Base-by-base conservation (phyloP, 148 eudicot species). In the Arctostaphylos glauca region DNA sequence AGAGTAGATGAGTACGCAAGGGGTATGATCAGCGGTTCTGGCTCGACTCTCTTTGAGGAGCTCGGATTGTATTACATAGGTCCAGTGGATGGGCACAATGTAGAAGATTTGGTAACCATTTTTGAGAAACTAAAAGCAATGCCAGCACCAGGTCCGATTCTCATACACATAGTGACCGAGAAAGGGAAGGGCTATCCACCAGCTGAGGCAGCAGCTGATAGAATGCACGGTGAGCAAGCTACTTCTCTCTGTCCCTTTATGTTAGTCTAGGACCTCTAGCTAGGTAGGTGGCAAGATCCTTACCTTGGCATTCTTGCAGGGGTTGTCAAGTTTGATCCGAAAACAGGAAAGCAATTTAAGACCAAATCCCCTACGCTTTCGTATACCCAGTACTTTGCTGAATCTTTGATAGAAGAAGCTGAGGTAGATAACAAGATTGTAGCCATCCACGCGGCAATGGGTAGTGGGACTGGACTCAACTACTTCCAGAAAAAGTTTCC, bases 181-280 rank as follows among this genome's bases (percentile, higher is more conserved):
- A 93, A 93, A 76, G 97, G 97, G 16, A 93, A 93, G 82, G 97
- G 97, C 2, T 93, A 93, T 81, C 91, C 92, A 15, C 94, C 94
- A 13, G 97, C 97, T 9, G 97, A 93, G 79, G 89, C 82, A 19
- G 94, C 97, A 21, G 79, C 88, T 78, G 97, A 93, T 81, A 92
- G 87, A 86, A 92, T 93, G 97, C 97, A 93, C n/a, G 97, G 97
- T 93, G 47, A 88, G 85, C 21, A 21, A 58, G 6, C 38, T 31
- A 31, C 38, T 31, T 31, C 38, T 31, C 38, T 31, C 38, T 31
- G 38, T 31, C 38, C 38, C 38, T 31, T 31, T 31, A 0, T 31
- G 38, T 31, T 31, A 31, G 38, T 31, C 38, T 31, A 31, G 38
- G 38, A 31, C 38, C 38, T 31, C 38, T 31, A 0, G 38, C 38